Evolutionary conservation across 306 rosid genomes (phyloP).

Genomic region (Sesbania bispinosa): DNA sequence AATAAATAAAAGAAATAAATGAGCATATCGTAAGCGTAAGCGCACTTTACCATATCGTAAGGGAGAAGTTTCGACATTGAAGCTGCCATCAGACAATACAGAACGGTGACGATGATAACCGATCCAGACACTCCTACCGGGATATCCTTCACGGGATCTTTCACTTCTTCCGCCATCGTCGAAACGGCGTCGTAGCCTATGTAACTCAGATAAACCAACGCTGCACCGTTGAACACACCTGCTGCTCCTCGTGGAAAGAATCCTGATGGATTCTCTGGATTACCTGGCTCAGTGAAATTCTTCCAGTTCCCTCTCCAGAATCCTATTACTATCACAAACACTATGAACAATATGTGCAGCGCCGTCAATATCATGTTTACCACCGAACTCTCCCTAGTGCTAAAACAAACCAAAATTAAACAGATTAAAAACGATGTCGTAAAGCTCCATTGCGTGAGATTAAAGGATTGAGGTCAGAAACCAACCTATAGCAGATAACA

Average conservation of each 20-base stretch:
- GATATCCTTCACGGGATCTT: conserved; percentile 72
- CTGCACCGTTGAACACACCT: conserved; percentile 78
- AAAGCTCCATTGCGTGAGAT: not conserved
- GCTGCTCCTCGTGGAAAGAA: conserved; percentile 66
- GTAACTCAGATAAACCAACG: conserved; percentile 74
- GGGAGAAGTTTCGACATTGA: conserved; percentile 91
- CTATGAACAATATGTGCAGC: conserved; percentile 67
- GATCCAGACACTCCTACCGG: conserved; percentile 89
- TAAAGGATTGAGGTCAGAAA: not conserved
- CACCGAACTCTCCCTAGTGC: conserved; percentile 81
- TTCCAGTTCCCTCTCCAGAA: conserved; percentile 76
- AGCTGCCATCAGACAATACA: conserved; percentile 88
- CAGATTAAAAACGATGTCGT: too few relatives aligned
- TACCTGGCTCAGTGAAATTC: conserved; percentile 57
- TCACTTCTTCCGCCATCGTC: conserved; percentile 92
- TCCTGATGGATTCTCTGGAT: conserved; percentile 56
- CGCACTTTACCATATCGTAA: conserved; percentile 80
- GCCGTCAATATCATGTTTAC: conserved; percentile 78
- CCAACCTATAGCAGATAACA: conserved; percentile 81
- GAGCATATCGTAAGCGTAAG: too few relatives aligned
- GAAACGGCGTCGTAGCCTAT: conserved; percentile 97
- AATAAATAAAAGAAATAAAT: not conserved
- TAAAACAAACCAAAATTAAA: not conserved
- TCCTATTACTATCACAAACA: conserved; percentile 61
- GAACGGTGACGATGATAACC: conserved; percentile 63